These are phyloP conservation scores for Candida smagusa DNA, from an alignment of 1,139 yeast species.

Conservation along the genomic window DNA sequence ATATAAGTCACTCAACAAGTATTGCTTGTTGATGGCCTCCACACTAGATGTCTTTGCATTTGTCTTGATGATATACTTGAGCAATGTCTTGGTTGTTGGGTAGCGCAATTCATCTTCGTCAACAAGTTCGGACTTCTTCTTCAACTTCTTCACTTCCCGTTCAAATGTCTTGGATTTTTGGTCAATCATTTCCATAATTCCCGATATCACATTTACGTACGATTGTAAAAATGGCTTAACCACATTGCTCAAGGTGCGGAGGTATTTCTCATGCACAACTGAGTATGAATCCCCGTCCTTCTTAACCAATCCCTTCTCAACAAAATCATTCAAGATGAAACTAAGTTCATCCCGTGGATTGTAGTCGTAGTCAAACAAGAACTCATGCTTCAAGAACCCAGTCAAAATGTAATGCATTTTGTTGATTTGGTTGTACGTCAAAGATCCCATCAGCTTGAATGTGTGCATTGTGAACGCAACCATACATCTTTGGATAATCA, in stretches of 20 bases:
- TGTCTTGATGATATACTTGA: conserved; percentile 19
- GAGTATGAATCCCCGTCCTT: conserved; percentile 18
- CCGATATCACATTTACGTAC: conserved; percentile 32
- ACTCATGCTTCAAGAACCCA: conserved; percentile 42
- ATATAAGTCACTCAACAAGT: conserved; percentile 40
- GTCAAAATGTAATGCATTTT: conserved; percentile 34
- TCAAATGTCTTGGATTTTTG: conserved; percentile 4
- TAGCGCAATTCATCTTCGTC: conserved; percentile 26
- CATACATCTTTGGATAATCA: conserved; percentile 37
- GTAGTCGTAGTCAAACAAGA: conserved; percentile 42
- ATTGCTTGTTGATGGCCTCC: conserved; percentile 44
- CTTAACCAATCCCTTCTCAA: conserved; percentile 13
- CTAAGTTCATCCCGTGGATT: conserved; percentile 29
- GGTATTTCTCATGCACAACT: conserved; percentile 22
- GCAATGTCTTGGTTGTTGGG: conserved; percentile 40
- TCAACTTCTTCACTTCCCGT: conserved; percentile 10
- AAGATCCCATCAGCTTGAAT: conserved; percentile 12
- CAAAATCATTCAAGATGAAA: conserved; percentile 29
- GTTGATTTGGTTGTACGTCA: conserved; percentile 21
- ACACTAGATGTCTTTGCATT: conserved; percentile 12
- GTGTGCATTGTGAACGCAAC: conserved; percentile 29
- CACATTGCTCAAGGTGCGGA: conserved; percentile 25
- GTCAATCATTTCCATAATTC: conserved; percentile 12
- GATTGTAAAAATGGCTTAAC: conserved; percentile 42
- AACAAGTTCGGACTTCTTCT: conserved; percentile 17